Percentiles rank a stretch among this genome's conserved stretches.
These are phyloP conservation scores for Xylaria intraflava DNA, from an alignment of 495 filamentous ascomycete species.

Conservation along the genomic window DNA sequence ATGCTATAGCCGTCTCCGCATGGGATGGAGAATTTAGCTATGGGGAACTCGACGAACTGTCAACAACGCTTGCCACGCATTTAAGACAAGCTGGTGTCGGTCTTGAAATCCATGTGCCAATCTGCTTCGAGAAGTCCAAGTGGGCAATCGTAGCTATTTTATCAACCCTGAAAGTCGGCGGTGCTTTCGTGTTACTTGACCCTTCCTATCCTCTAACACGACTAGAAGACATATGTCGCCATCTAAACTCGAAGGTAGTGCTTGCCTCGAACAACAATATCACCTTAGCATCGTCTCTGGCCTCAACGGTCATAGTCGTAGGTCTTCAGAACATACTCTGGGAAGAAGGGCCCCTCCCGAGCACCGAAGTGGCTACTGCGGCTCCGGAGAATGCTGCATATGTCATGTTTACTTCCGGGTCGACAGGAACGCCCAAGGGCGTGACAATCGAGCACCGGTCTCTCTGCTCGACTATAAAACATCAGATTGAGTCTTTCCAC, in stretches of 20 bases:
- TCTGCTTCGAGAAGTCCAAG: conserved; percentile 42
- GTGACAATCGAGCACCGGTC: background rate
- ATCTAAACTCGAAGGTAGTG: background rate
- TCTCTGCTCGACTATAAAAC: background rate
- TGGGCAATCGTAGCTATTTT: conserved; percentile 42
- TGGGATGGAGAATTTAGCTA: conserved; percentile 1
- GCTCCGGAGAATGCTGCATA: background rate
- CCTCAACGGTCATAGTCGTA: background rate
- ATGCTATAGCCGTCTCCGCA: no score
- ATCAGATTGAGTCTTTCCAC: background rate
- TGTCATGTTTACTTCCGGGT: background rate
- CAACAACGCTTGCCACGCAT: background rate
- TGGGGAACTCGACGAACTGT: background rate
- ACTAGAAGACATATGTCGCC: conserved; percentile 8
- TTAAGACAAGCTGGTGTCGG: conserved; percentile 10
- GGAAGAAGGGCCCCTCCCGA: background rate
- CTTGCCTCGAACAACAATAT: background rate
- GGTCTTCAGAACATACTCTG: background rate
- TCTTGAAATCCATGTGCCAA: conserved; percentile 27
- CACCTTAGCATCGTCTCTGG: background rate
- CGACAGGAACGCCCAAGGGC: background rate
- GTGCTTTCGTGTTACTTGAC: conserved; percentile 39
- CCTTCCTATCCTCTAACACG: conserved; percentile 30
- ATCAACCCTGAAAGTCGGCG: conserved; percentile 40
- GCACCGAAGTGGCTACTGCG: background rate